phyloP scores from a whole-genome alignment of 1,284 basidiomycete species.

The Schizophyllum commune region DNA sequence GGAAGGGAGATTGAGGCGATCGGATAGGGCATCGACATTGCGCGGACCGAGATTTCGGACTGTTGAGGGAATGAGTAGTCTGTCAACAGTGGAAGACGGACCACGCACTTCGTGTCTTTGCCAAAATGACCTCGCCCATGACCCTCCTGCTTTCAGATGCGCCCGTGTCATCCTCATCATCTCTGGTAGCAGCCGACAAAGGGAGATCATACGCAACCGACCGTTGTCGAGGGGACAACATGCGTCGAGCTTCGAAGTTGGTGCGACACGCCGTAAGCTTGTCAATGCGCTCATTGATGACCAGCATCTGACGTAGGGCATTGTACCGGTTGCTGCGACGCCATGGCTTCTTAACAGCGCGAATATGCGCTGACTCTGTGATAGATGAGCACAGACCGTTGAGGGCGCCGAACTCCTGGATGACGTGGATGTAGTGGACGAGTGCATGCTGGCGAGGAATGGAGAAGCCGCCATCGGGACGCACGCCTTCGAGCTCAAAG shows the following conservation, averaged over 20 bases:
- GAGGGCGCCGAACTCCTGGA: slow-evolving; percentile 13
- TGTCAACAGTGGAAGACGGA: background rate
- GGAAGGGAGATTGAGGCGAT: slow-evolving; percentile 7
- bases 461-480: slow-evolving; percentile 10
- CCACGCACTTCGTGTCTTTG: background rate
- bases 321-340: slow-evolving; percentile 16
- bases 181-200: background rate
- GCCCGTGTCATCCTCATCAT: background rate
- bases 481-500: slow-evolving; percentile 17
- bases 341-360: slow-evolving; percentile 21
- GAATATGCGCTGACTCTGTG: slow-evolving; percentile 15
- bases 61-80: background rate
- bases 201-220: background rate
- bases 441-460: slow-evolving; percentile 21
- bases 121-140: background rate
- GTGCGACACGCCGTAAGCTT: slow-evolving; percentile 16
- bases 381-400: slow-evolving; percentile 15
- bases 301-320: slow-evolving; percentile 18
- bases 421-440: slow-evolving; percentile 9
- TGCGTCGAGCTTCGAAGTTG: slow-evolving; percentile 10
- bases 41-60: slow-evolving; percentile 6
- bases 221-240: slow-evolving; percentile 9
- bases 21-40: slow-evolving; percentile 7
- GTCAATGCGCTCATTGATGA: slow-evolving; percentile 14
- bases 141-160: background rate